A percentile compares a stretch with the other conserved stretches of the same genome.
These are phyloP conservation scores for Podila verticillata DNA, from an alignment of 192 early-diverging fungal genomes.

Conservation along the genomic window DNA sequence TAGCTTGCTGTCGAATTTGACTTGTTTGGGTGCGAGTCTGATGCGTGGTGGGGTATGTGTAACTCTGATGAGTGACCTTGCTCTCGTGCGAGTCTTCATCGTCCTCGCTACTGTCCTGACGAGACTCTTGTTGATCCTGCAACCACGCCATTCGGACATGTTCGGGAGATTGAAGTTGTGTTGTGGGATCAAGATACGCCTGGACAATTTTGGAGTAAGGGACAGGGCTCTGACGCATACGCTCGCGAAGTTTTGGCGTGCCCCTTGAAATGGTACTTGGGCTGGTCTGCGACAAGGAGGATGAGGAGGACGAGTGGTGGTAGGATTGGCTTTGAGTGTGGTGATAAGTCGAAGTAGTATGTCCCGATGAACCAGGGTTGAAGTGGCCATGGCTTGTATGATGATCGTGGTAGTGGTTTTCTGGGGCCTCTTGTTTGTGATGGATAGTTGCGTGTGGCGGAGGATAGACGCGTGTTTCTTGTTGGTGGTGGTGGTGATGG, in stretches of 20 bases:
- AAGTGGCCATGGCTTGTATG: not conserved
- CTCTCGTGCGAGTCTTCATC: conserved; percentile 10
- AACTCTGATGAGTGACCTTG: not conserved
- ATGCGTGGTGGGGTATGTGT: not conserved
- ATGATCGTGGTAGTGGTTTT: not conserved
- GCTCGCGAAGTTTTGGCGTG: conserved; percentile 36
- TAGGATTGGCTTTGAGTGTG: conserved; percentile 7
- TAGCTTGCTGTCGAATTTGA: too few species aligned
- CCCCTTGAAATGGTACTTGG: conserved; percentile 1
- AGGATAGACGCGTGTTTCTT: not conserved
- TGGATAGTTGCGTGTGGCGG: not conserved
- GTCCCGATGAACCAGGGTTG: not conserved
- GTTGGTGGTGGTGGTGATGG: conserved; percentile 5
- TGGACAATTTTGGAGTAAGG: conserved; percentile 35
- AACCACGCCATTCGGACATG: conserved; percentile 37
- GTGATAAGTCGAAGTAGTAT: not conserved
- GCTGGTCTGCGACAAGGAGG: conserved; percentile 12
- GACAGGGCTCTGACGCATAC: conserved; percentile 44
- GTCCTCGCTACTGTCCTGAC: conserved; percentile 41
- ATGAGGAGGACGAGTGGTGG: conserved; percentile 18
- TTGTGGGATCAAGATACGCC: conserved; percentile 37
- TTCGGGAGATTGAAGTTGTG: conserved; percentile 21
- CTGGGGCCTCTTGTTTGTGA: conserved; percentile 5
- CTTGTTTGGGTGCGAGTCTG: not conserved
- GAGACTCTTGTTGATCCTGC: conserved; percentile 31